Percentiles rank a stretch among this genome's conserved stretches.
Conservation (phyloP, 2,329 filamentous ascomycete species). For the Diaporthe longicolla region DNA sequence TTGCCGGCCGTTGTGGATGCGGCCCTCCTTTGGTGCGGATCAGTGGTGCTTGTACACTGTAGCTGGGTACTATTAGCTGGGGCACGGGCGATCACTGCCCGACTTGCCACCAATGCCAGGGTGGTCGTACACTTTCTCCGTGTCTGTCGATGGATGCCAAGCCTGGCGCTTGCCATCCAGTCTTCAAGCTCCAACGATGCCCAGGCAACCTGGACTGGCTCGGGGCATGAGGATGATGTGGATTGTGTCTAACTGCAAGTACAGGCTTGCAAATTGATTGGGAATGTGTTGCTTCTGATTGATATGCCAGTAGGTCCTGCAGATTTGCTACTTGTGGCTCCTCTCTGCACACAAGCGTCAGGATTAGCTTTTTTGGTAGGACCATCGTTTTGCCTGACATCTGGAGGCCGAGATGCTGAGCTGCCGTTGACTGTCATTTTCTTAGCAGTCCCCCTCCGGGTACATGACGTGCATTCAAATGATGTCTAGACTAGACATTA, state of each 20-base stretch:
- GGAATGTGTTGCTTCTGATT: background rate
- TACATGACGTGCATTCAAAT: too few relatives aligned
- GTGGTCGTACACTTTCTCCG: background rate
- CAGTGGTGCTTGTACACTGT: background rate
- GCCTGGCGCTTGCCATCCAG: background rate
- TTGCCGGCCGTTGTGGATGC: background rate
- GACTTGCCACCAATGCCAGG: slow-evolving; percentile 9
- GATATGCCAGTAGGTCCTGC: background rate
- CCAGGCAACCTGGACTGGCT: slow-evolving; percentile 7
- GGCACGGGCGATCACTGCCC: slow-evolving; percentile 12
- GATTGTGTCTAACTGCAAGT: too few relatives aligned
- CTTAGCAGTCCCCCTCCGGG: too few relatives aligned
- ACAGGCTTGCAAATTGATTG: background rate
- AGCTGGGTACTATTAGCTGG: background rate
- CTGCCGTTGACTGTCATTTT: background rate
- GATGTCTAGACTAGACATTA: too few relatives aligned
- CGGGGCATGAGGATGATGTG: too few relatives aligned
- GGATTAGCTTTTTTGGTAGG: background rate
- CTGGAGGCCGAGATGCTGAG: background rate
- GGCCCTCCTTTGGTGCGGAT: slow-evolving; percentile 8
- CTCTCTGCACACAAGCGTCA: background rate
- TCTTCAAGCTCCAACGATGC: background rate
- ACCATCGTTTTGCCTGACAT: too few relatives aligned
- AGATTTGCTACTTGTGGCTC: background rate
- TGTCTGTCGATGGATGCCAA: slow-evolving; percentile 21